Evolutionary conservation across 2,329 filamentous ascomycete genomes (phyloP).

Genomic region (Trichoderma semiorbis): DNA sequence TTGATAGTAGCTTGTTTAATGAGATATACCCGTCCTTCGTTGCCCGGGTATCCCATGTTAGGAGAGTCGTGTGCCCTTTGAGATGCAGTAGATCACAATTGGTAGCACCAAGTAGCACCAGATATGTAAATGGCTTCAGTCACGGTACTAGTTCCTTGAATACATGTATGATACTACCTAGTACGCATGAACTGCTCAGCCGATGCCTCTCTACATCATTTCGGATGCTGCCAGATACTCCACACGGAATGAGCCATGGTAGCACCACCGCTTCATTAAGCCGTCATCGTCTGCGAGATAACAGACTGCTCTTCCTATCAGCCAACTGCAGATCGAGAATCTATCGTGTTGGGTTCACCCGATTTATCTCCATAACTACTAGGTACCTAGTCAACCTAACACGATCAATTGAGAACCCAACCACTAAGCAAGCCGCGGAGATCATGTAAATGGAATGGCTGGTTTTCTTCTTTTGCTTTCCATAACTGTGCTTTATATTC

Average conservation of each 20-base stretch:
- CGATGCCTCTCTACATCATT: background rate
- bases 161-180: background rate
- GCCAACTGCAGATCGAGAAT: background rate
- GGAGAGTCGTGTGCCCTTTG: background rate
- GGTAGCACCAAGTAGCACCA: background rate
- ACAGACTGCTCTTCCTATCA: background rate
- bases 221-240: background rate
- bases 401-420: background rate
- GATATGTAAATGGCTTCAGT: background rate
- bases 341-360: background rate
- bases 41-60: background rate
- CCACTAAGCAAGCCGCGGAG: background rate
- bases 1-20: background rate
- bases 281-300: background rate
- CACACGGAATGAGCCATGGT: background rate
- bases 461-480: background rate
- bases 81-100: background rate
- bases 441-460: background rate
- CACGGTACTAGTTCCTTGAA: background rate
- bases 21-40: background rate
- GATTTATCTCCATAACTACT: background rate
- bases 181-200: background rate
- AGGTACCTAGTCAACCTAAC: background rate
- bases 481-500: background rate
- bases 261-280: background rate